Percentiles rank a stretch among this genome's conserved stretches.
phyloP scores from a whole-genome alignment of 2,329 filamentous ascomycete genomes.

The Colletotrichum lupini region DNA sequence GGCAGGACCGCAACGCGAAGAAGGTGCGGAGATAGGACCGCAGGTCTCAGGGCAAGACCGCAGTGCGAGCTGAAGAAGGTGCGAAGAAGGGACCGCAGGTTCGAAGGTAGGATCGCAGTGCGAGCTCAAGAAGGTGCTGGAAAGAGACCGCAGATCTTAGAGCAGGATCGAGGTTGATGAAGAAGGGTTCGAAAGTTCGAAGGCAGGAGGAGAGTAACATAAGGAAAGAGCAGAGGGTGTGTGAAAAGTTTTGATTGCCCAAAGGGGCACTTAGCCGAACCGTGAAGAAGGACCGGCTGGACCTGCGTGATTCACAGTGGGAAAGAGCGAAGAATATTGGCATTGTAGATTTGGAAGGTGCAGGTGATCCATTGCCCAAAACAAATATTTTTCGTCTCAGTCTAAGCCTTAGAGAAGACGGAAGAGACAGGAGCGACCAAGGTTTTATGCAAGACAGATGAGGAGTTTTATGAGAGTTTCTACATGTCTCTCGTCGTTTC shows the following conservation, averaged over 20 bases:
- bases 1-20: too few relatives aligned
- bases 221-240: neutral
- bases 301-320: neutral
- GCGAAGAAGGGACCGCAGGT: too few relatives aligned
- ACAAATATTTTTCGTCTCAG: neutral
- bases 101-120: too few relatives aligned
- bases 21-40: too few relatives aligned
- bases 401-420: too few relatives aligned
- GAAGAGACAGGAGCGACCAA: neutral
- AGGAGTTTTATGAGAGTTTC: neutral
- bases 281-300: neutral
- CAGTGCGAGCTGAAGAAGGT: too few relatives aligned
- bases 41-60: too few relatives aligned
- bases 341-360: neutral
- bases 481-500: neutral
- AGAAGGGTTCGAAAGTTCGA: neutral
- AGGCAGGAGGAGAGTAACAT: neutral
- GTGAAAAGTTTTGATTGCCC: neutral
- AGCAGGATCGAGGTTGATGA: neutral
- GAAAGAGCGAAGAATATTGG: neutral
- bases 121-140: neutral
- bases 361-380: neutral
- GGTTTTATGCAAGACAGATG: neutral
- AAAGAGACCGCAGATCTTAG: too few relatives aligned
- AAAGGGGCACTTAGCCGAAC: neutral